Evolutionary conservation across 768 basidiomycete genomes (phyloP).

Genomic region (Boletus rubescentipes): DNA sequence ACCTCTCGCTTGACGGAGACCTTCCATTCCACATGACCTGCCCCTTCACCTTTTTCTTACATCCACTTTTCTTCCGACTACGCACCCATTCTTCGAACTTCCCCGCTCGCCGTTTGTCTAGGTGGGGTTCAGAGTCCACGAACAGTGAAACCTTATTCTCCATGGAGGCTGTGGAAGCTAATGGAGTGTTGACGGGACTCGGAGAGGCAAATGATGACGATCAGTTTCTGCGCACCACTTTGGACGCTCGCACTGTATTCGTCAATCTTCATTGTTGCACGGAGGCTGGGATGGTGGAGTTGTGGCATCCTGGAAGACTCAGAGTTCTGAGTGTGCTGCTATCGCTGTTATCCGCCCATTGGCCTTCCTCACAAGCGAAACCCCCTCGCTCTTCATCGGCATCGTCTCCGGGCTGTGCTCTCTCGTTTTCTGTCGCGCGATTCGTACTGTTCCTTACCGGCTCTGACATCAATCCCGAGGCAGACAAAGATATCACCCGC

Average conservation of each 20-base stretch:
- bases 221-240: conserved; percentile 35
- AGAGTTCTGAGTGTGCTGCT: conserved; percentile 53
- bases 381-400: conserved; percentile 29
- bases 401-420: conserved; percentile 55
- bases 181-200: conserved; percentile 43
- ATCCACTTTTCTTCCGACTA: conserved; percentile 56
- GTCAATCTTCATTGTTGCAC: conserved; percentile 48
- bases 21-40: conserved; percentile 47
- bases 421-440: conserved; percentile 57
- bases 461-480: conserved; percentile 77
- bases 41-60: conserved; percentile 40
- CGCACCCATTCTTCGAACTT: conserved; percentile 34
- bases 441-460: conserved; percentile 70
- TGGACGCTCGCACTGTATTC: conserved; percentile 44
- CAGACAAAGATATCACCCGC: conserved; percentile 61
- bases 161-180: conserved; percentile 54
- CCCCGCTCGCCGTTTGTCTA: conserved; percentile 29
- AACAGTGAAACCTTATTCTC: conserved; percentile 54
- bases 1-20: conserved; percentile 32
- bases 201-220: conserved; percentile 52
- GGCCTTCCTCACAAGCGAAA: conserved; percentile 9
- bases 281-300: conserved; percentile 61
- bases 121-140: conserved; percentile 37
- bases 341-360: conserved; percentile 33
- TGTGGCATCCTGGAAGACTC: conserved; percentile 65